Evolutionary conservation across 2,329 filamentous ascomycete species (phyloP).

Genomic region (Diaporthe citriasiana): DNA sequence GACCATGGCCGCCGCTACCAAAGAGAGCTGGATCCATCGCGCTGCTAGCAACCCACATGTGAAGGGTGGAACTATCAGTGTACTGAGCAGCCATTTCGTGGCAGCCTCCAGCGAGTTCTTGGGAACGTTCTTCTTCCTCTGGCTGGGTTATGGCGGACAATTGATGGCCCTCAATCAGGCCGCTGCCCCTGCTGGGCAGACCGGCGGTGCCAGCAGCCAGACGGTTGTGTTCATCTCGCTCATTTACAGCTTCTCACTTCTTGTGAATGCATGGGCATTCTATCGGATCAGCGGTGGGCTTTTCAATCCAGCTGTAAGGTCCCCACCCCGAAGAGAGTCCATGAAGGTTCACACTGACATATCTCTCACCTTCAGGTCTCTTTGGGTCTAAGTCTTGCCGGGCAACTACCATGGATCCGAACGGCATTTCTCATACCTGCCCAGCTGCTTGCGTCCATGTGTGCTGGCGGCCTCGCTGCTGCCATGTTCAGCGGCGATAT

Average conservation of each 20-base stretch:
- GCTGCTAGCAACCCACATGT: not conserved
- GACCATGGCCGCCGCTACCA: not conserved
- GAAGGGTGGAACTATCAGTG: not conserved
- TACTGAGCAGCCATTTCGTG: not conserved
- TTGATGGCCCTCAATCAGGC: constrained; percentile 6
- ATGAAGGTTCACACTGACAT: not conserved
- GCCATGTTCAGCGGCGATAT: not conserved
- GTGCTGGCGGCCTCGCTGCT: not conserved
- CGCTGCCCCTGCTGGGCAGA: not conserved
- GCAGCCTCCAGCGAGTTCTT: constrained; percentile 2
- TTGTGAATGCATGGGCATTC: constrained; percentile 11
- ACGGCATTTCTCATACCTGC: constrained; percentile 1
- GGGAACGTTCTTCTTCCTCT: constrained; percentile 8
- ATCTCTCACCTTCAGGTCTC: not conserved
- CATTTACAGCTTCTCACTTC: constrained; percentile 3
- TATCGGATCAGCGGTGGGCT: constrained; percentile 13
- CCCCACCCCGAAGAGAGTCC: not conserved
- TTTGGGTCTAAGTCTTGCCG: not conserved
- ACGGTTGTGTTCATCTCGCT: constrained; percentile 8
- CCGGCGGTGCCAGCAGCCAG: constrained; percentile 13
- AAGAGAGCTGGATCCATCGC: constrained; percentile 6
- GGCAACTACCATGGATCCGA: not conserved
- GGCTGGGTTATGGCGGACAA: constrained; percentile 9
- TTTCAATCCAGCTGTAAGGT: not conserved
- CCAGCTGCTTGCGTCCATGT: constrained; percentile 6